Base-by-base conservation (phyloP, 164 flowering plant genomes). In the Vitis amurensis region DNA sequence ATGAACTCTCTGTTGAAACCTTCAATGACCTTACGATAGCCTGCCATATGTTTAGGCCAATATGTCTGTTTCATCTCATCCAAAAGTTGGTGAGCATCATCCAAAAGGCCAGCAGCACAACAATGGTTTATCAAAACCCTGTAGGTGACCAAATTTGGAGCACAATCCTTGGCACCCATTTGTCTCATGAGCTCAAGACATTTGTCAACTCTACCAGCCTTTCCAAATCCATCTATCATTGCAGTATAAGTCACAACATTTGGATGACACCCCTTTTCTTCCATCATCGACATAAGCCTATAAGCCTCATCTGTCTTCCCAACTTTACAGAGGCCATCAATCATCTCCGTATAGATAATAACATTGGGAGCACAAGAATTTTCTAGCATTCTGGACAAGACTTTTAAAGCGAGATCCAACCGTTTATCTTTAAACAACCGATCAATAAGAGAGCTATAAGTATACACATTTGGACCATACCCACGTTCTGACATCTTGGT, bases 191-290 rank as follows among this genome's bases (percentile, higher is more conserved):
- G 83, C 47, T 84, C 85, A 68, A 92, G 88, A 71, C 95, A 76
- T 79, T 78, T 84, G 37, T 85, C 82, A 49, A 92, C 73, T 79
- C 80, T 84, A 59, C 95, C 92, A 9, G 68, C 85, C 80, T 81
- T 91, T n/a, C 97, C 97, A 79, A 89, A 84, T 11, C 98, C 97
- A 83, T 94, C 97, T 9, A 92, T 88, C 85, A 94, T 87, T 47
- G 97, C 93, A 16, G 97, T 94, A 79, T 94, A 94, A 47, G 97
- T 92, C 70, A 92, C 95, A 65, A 91, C 97, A 86, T 94, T 89
- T 51, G 98, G 97, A 69, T 31, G 71, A 70, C 97, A 89, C 8
- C 92, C 93, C 68, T 89, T 91, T 67, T 89, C 92, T 77, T 89
- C 97, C 98, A 94, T 94, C 97, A 89, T 86, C 67, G 81, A 57